Evolutionary conservation across 2,329 filamentous ascomycete genomes (phyloP).

Genomic region (Alternaria sp.): DNA sequence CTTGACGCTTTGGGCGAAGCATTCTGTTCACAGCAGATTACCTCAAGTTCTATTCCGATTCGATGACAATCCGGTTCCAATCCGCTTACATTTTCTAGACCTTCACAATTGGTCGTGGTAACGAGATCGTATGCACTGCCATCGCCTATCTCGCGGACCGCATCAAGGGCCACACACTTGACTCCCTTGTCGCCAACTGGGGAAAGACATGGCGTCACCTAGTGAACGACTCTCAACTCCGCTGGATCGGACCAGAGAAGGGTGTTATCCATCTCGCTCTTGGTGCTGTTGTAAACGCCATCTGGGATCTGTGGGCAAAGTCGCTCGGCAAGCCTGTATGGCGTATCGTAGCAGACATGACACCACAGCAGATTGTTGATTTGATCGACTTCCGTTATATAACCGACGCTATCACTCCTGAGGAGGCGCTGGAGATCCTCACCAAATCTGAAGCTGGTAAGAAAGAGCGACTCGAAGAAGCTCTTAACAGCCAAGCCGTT

Average conservation of each 20-base stretch:
- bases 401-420: constrained; percentile 87
- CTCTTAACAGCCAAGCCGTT: constrained; percentile 76
- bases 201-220: constrained; percentile 89
- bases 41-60: background rate
- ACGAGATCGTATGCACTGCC: constrained; percentile 88
- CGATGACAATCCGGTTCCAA: background rate
- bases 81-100: constrained; percentile 52
- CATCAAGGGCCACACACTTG: constrained; percentile 76
- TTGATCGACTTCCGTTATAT: constrained; percentile 97
- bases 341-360: constrained; percentile 90
- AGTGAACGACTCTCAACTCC: constrained; percentile 88
- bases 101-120: constrained; percentile 88
- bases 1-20: background rate
- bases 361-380: constrained; percentile 81
- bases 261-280: constrained; percentile 93
- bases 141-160: constrained; percentile 81
- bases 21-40: background rate
- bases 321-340: constrained; percentile 85
- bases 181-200: constrained; percentile 81
- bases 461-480: constrained; percentile 74
- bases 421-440: constrained; percentile 79
- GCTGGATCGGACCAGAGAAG: constrained; percentile 95
- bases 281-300: constrained; percentile 85
- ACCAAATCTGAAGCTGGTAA: constrained; percentile 72
- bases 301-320: constrained; percentile 98